Evolutionary conservation across 108 stramenopile genomes (phyloP).

Genomic region (Cyclotella baltica): DNA sequence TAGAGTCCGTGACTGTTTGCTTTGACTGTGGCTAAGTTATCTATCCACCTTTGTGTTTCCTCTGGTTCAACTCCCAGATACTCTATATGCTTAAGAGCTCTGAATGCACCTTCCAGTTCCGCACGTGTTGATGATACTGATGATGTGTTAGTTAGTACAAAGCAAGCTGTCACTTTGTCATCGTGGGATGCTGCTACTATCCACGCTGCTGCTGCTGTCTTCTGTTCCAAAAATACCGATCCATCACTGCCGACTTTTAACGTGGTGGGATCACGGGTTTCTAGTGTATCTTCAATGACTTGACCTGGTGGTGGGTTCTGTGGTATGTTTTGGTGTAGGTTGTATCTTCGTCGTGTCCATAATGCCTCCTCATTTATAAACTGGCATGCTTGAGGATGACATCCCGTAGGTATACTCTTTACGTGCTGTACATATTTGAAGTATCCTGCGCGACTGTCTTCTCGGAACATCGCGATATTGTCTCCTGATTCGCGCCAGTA

Average conservation of each 20-base stretch:
- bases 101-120: slow-evolving; percentile 1
- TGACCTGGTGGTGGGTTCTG: not conserved
- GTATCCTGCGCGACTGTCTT: not conserved
- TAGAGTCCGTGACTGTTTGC: not conserved
- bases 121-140: not conserved
- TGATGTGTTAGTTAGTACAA: not conserved
- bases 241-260: slow-evolving; percentile 19
- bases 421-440: not conserved
- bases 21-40: slow-evolving; percentile 2
- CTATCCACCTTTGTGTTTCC: slow-evolving; percentile 3
- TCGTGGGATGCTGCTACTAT: not conserved
- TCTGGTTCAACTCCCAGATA: not conserved
- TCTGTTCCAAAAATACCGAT: not conserved
- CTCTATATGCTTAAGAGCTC: slow-evolving; percentile 6
- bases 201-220: slow-evolving; percentile 22
- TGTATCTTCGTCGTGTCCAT: not conserved
- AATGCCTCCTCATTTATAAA: not conserved
- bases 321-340: not conserved
- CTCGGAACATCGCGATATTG: not conserved
- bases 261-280: not conserved
- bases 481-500: not conserved
- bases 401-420: not conserved
- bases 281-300: not conserved
- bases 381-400: not conserved
- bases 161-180: not conserved